Evolutionary conservation across 1,139 yeast species (phyloP).

Genomic region (Meyerozyma athensensis): DNA sequence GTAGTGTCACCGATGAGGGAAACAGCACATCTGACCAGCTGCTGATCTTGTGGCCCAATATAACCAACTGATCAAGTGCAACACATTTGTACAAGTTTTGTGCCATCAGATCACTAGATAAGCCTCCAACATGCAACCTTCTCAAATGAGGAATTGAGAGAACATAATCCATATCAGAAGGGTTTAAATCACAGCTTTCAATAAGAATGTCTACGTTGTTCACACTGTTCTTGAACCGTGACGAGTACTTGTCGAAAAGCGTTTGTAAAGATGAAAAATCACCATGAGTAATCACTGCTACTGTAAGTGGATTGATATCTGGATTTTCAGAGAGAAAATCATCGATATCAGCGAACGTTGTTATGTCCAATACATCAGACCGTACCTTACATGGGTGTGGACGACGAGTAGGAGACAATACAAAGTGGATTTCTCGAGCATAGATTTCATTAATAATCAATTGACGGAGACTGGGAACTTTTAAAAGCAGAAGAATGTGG

Average conservation of each 20-base stretch:
- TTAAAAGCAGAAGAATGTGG: conserved; percentile 19
- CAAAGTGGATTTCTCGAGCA: conserved; percentile 29
- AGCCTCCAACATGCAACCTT: conserved; percentile 7
- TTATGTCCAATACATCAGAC: conserved; percentile 21
- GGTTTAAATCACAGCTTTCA: conserved; percentile 21
- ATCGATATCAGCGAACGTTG: conserved; percentile 27
- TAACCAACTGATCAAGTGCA: conserved; percentile 21
- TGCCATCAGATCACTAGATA: conserved; percentile 4
- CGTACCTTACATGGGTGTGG: conserved; percentile 22
- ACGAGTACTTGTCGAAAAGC: conserved; percentile 18
- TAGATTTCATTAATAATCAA: conserved; percentile 25
- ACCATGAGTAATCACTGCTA: conserved; percentile 28
- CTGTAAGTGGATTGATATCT: conserved; percentile 24
- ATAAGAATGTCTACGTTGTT: conserved; percentile 22
- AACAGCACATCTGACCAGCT: conserved; percentile 26
- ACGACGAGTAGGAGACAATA: conserved; percentile 27
- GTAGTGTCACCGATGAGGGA: conserved; percentile 18
- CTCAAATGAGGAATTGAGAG: conserved; percentile 21
- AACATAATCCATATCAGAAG: conserved; percentile 19
- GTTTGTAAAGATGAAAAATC: conserved; percentile 27
- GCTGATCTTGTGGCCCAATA: conserved; percentile 29
- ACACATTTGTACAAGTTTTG: conserved; percentile 10
- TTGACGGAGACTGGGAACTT: conserved; percentile 16
- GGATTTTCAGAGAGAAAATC: conserved; percentile 25
- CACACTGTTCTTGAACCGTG: conserved; percentile 13